Percentiles rank a stretch among this genome's conserved stretches.
phyloP scores from a whole-genome alignment of 2,329 filamentous ascomycete genomes.

The Macrophomina tecta region DNA sequence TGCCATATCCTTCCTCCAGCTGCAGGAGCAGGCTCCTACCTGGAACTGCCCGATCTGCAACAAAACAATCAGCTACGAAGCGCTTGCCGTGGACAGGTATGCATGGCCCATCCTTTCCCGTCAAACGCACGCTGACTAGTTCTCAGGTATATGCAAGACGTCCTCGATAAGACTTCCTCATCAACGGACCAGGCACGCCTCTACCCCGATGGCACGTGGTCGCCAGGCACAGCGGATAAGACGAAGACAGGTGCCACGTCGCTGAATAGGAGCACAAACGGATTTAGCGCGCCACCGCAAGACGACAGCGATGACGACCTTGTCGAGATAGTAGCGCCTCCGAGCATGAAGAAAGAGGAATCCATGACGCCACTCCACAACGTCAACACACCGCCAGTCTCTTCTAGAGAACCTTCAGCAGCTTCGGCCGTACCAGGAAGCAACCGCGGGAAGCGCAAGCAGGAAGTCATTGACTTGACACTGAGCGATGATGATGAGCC shows the following conservation, averaged over 20 bases:
- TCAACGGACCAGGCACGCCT: slow-evolving; percentile 86
- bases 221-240: slow-evolving; percentile 46
- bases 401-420: slow-evolving; percentile 51
- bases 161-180: slow-evolving; percentile 73
- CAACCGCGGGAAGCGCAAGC: slow-evolving; percentile 50
- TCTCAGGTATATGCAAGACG: slow-evolving; percentile 81
- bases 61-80: slow-evolving; percentile 79
- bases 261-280: slow-evolving; percentile 43
- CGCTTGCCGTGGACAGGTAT: slow-evolving; percentile 85
- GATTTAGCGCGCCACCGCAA: slow-evolving; percentile 41
- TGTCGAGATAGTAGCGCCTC: slow-evolving; percentile 48
- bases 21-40: slow-evolving; percentile 95
- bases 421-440: slow-evolving; percentile 41
- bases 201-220: slow-evolving; percentile 85
- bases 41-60: slow-evolving; percentile 97
- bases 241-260: slow-evolving; percentile 44
- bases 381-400: slow-evolving; percentile 52
- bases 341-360: slow-evolving; percentile 48
- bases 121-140: slow-evolving; percentile 28
- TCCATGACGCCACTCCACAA: slow-evolving; percentile 43
- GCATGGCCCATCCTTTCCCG: slow-evolving; percentile 36
- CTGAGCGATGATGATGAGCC: slow-evolving; percentile 53
- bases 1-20: slow-evolving; percentile 85
- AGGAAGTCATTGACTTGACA: slow-evolving; percentile 57
- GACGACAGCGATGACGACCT: slow-evolving; percentile 53